Conservation (phyloP, 495 filamentous ascomycete genomes). For the Penicillium paxilli region DNA sequence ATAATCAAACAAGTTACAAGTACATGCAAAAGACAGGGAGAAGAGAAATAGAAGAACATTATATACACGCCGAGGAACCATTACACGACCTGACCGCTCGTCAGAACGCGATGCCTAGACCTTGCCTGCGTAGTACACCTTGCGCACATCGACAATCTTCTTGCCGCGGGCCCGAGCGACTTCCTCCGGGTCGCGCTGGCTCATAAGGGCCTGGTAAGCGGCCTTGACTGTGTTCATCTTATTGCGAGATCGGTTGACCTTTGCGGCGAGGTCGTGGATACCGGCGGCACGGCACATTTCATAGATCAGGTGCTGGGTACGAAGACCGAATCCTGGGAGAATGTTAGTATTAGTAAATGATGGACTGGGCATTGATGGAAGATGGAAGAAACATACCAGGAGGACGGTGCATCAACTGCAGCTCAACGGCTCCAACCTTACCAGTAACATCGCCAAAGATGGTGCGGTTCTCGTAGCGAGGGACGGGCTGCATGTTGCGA, state of each 20-base stretch:
- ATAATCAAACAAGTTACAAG: constrained; percentile 23
- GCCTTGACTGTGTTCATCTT: constrained; percentile 97
- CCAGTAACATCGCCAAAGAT: constrained; percentile 82
- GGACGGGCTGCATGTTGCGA: constrained; percentile 81
- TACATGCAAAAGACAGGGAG: constrained; percentile 35
- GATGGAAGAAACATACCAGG: constrained; percentile 66
- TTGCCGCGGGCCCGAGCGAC: constrained; percentile 82
- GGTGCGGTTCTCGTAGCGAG: constrained; percentile 85
- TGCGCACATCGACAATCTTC: constrained; percentile 94
- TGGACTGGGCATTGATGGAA: too few relatives aligned
- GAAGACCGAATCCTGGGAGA: constrained; percentile 79
- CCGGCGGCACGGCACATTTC: constrained; percentile 85
- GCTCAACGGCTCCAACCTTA: constrained; percentile 81
- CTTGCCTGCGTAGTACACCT: constrained; percentile 92
- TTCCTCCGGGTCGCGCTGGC: constrained; percentile 82
- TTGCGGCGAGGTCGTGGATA: constrained; percentile 80
- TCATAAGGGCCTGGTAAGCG: constrained; percentile 74
- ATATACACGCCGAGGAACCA: constrained; percentile 39
- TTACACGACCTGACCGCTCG: constrained; percentile 21
- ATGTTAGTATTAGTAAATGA: constrained; percentile 10
- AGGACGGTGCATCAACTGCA: constrained; percentile 76
- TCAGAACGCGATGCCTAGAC: constrained; percentile 41
- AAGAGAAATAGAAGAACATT: constrained; percentile 33
- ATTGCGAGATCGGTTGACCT: constrained; percentile 77
- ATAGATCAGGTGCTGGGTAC: constrained; percentile 86